Percentiles rank a stretch among this genome's conserved stretches.
Conservation (phyloP, 2,329 filamentous ascomycete genomes). For the Neofusicoccum umdonicola region DNA sequence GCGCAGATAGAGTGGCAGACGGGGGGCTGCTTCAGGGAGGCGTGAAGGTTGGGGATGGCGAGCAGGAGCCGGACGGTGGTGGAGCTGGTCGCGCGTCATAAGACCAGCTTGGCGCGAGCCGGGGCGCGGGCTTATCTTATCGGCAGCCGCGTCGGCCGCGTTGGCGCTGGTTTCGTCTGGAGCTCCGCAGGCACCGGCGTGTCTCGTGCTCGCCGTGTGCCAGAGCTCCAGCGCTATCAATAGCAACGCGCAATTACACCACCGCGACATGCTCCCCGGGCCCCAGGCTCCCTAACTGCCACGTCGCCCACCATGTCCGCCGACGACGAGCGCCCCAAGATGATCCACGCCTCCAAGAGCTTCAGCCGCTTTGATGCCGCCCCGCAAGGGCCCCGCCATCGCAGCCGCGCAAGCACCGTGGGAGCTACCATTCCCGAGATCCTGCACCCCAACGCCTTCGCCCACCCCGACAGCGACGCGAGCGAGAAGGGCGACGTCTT, state of each 20-base stretch:
- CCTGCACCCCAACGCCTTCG: conserved; percentile 41
- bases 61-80: conserved; percentile 1
- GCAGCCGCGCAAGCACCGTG: conserved; percentile 48
- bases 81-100: neutral
- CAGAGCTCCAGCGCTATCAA: conserved; percentile 19
- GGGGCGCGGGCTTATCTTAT: neutral
- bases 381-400: conserved; percentile 32
- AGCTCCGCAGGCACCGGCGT: conserved; percentile 17
- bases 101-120: neutral
- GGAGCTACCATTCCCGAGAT: conserved; percentile 42
- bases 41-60: neutral
- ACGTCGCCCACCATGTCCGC: conserved; percentile 16
- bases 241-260: conserved; percentile 9
- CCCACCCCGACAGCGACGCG: conserved; percentile 35
- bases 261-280: conserved; percentile 11
- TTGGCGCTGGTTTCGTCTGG: neutral
- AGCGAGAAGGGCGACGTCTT: conserved; percentile 40
- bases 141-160: neutral
- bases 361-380: conserved; percentile 50
- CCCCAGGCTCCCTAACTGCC: neutral
- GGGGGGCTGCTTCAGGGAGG: neutral
- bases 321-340: conserved; percentile 33
- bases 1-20: neutral
- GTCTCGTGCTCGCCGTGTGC: conserved; percentile 22
- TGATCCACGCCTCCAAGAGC: conserved; percentile 45